Evolutionary conservation across 805 yeast species (phyloP), one percentile per base, ranked within the genome.

Genomic region (Teunomyces kruisii): DNA sequence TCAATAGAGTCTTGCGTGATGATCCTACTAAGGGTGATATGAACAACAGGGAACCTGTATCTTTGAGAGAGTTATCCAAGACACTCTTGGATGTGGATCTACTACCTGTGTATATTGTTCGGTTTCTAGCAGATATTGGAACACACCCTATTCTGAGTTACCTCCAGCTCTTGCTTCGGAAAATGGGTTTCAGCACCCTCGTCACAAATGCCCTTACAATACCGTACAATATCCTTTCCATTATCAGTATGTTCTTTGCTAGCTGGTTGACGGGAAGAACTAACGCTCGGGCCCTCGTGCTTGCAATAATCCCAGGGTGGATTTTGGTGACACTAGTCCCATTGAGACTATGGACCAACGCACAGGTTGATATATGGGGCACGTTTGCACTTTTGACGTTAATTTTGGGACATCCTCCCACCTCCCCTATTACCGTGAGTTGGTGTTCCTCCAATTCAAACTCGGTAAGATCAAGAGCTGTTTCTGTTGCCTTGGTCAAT

Each of bases 361-460:
- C 74, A 14, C 70, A 65, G 52, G 51, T 54, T 7, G 47, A 70
- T 38, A 49, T 57, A 8, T 74, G 79, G 79, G 70, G 70, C 10
- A 71, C 77, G 4, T 73, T 64, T 54, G 69, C 63, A 3, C 39
- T 76, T 17, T 56, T 67, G 9, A 61, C 73, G 1, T 45, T 71
- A 15, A 50, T 70, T 16, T 57, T 79, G 30, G 75, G 75, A 19
- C 67, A 71, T 33, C 78, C 82, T 0, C 72, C 72, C 36, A 64
- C 75, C 9, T 81, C 79, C 63, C 79, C 86, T 1, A 61, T 83
- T 39, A 65, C 76, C 47, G 82, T 80, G 19, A 67, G 79, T 27
- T 80, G 87, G 82, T 75, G 81, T 46, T 81, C 89, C 0, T 60
- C 78, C 26, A 83, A 83, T 53, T 74, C 87, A 8, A 78, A 80